A percentile compares a stretch with the other conserved stretches of the same genome.
phyloP scores from a whole-genome alignment of 2,329 filamentous ascomycete genomes.

The Didymellaceae sp. region DNA sequence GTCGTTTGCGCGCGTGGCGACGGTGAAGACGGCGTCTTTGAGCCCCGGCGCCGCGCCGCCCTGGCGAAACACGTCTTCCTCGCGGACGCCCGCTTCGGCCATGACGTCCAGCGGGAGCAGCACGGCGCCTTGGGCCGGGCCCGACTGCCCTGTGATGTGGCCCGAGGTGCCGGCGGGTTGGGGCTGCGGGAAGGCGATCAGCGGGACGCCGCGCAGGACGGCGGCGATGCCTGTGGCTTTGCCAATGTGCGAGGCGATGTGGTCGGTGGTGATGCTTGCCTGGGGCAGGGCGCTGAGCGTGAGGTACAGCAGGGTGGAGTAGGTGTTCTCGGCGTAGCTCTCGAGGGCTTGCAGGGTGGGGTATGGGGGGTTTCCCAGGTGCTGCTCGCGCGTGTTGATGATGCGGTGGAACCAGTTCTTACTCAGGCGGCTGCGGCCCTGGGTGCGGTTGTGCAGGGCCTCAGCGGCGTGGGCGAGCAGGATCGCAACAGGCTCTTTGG shows the following conservation, averaged over 20 bases:
- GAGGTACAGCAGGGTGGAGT: slow-evolving; percentile 89
- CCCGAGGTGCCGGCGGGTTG: slow-evolving; percentile 58
- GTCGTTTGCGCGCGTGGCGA: slow-evolving; percentile 93
- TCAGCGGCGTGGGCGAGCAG: slow-evolving; percentile 76
- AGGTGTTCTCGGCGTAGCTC: slow-evolving; percentile 91
- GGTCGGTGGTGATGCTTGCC: slow-evolving; percentile 83
- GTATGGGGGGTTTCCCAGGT: slow-evolving; percentile 84
- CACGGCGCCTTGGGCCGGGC: slow-evolving; percentile 66
- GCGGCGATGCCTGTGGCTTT: slow-evolving; percentile 91
- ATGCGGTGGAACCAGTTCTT: slow-evolving; percentile 68
- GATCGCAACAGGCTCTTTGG: slow-evolving; percentile 89
- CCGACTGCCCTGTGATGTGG: slow-evolving; percentile 45
- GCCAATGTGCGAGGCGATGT: slow-evolving; percentile 92
- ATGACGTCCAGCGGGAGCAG: slow-evolving; percentile 89
- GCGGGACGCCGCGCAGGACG: slow-evolving; percentile 82
- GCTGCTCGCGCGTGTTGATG: slow-evolving; percentile 79
- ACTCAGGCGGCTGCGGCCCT: slow-evolving; percentile 59
- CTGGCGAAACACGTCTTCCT: slow-evolving; percentile 86
- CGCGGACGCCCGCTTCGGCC: slow-evolving; percentile 78
- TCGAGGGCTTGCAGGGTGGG: slow-evolving; percentile 76
- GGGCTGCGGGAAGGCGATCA: slow-evolving; percentile 80
- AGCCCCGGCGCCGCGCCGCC: slow-evolving; percentile 81
- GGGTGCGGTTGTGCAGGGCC: slow-evolving; percentile 57
- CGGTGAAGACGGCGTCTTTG: slow-evolving; percentile 86
- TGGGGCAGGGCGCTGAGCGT: slow-evolving; percentile 81